Base-by-base conservation (phyloP, 352 stramenopile species). In the Phytophthora quininea region DNA sequence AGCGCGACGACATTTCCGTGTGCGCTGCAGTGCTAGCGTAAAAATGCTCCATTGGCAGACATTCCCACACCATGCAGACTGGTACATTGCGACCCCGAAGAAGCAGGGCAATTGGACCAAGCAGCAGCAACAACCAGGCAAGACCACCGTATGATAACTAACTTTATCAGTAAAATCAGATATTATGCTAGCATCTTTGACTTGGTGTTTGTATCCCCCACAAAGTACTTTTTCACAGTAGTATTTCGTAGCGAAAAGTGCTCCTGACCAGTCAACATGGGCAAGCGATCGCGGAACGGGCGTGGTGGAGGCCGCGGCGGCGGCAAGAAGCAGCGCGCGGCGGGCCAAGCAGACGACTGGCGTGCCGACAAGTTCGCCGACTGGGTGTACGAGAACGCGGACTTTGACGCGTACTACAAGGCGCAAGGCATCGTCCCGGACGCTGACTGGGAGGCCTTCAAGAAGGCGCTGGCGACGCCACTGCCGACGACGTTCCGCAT, bases 401-500 rank as follows among this genome's bases (percentile, higher is more conserved):
- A 77, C 61, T 96, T 96, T 61, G 73, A 92, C 62, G 67, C 85
- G 57, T 96, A 95, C 78, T 96, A 96, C 82, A 83, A 91, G 73
- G 82, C 86, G 27, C 95, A 98, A 73, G 70, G 83, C 35, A 89
- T 98, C 45, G 71, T 98, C 60, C 48, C 59, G 7, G 79, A 86
- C 15, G 79, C 75, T 3, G 95, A 98, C 71, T 98, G 93, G 92
- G 78, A 89, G 2, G 72, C 73, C 12, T 98, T 98, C 76, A 96
- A 97, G 79, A 86, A 89, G 62, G 82, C 82, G 56, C 77, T 98
- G 56, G 85, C 77, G 32, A 95, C 90, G 67, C 88, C 87, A 46
- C 71, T 98, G 69, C 95, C 95, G 12, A 97, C 91, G 35, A 97
- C 89, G 12, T 98, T 98, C 71, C 90, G 96, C 47, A 97, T 98